phyloP scores from a whole-genome alignment of 2,329 filamentous ascomycete genomes.

The Hortaea sp. region DNA sequence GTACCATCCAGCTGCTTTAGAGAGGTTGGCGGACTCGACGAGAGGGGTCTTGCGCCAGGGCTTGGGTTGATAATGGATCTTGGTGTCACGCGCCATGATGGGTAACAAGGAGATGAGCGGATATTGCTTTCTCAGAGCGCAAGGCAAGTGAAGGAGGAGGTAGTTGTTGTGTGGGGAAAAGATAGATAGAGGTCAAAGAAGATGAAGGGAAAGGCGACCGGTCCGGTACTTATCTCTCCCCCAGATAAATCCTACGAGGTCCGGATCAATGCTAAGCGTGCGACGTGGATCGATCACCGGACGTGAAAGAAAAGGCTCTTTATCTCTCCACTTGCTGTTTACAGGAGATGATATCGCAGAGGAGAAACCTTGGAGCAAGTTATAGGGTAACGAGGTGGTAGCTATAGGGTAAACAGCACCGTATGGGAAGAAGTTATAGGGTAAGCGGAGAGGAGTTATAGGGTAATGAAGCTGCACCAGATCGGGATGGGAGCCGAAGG shows the following conservation, averaged over 20 bases:
- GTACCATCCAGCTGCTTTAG: conserved; percentile 62
- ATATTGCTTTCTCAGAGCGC: no score
- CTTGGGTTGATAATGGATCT: conserved; percentile 8
- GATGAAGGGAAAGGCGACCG: no score
- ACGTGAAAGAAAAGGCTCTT: background rate
- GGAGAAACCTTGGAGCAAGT: background rate
- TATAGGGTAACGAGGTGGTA: background rate
- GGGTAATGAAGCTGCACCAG: background rate
- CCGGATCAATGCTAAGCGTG: no score
- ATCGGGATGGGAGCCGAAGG: no score
- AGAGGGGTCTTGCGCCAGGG: conserved; percentile 67
- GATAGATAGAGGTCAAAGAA: no score
- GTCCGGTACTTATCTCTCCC: no score
- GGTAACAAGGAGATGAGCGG: no score
- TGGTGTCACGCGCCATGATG: no score
- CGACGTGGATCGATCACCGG: no score
- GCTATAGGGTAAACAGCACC: background rate
- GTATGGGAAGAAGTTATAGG: background rate
- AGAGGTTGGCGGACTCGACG: conserved; percentile 56
- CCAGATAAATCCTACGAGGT: no score
- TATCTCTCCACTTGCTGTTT: background rate
- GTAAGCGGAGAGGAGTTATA: background rate
- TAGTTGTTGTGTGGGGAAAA: no score
- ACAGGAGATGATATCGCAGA: background rate
- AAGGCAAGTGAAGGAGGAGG: no score